A percentile compares a stretch with the other conserved stretches of the same genome.
Evolutionary conservation across 257 asterid genomes (phyloP).

Genomic region (Penstemon davidsonii): DNA sequence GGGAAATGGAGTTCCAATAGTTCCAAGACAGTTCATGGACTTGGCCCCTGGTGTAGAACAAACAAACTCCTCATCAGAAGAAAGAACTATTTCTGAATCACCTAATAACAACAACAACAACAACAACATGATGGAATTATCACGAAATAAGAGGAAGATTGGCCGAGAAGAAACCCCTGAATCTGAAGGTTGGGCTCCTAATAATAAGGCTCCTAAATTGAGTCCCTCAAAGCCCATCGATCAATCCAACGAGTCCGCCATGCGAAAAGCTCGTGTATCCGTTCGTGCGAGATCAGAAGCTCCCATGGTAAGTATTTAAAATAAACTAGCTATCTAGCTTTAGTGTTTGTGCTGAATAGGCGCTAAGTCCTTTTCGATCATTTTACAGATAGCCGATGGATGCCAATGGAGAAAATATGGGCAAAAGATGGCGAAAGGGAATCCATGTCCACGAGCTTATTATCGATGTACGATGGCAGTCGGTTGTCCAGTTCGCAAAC

Average conservation of each 20-base stretch:
- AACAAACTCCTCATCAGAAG: constrained; percentile 70
- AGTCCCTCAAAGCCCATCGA: constrained; percentile 42
- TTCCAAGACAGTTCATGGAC: constrained; percentile 71
- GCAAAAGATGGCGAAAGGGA: constrained; percentile 95
- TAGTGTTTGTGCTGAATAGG: no score
- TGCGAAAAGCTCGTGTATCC: constrained; percentile 96
- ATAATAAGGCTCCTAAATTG: constrained; percentile 46
- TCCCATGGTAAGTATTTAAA: constrained; percentile 50
- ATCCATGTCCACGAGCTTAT: constrained; percentile 94
- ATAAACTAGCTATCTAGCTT: no score
- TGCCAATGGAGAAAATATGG: constrained; percentile 99
- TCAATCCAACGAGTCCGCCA: constrained; percentile 68
- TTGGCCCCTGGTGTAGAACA: constrained; percentile 42
- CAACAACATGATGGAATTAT: constrained; percentile 16
- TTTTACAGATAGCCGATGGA: constrained; percentile 78
- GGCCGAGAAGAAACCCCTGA: constrained; percentile 79
- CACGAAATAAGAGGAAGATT: constrained; percentile 37
- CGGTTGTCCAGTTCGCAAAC: constrained; percentile 97
- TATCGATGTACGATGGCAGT: constrained; percentile 94
- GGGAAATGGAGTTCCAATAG: constrained; percentile 26
- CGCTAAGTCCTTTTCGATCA: background rate
- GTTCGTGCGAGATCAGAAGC: constrained; percentile 98
- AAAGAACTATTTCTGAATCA: constrained; percentile 73
- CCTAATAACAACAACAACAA: constrained; percentile 27
- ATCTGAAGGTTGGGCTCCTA: constrained; percentile 69